Base-by-base conservation (phyloP, 179 eudicot species). In the Drosera spatulata region DNA sequence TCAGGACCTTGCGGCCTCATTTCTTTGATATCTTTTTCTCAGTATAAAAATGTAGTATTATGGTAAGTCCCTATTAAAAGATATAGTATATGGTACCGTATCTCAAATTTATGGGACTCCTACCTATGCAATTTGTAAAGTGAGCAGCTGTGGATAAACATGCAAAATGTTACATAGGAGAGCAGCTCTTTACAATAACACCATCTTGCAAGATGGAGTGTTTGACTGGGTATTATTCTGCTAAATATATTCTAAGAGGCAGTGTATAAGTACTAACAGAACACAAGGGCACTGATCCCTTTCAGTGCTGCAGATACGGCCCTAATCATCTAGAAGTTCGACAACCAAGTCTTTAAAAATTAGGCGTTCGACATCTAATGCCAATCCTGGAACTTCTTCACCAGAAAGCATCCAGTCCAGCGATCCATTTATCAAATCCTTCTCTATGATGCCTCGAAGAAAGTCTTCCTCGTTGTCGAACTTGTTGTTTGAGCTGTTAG, bases 331-430 rank as follows among this genome's bases (percentile, higher is more conserved):
- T 53, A 88, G 69, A 53, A 82, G 79, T 72, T 91, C 91, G 13
- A 50, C 71, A 9, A 91, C 80, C 69, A 88, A 75, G 71, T 91
- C 98, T 72, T 84, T 91, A 67, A 85, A 85, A 43, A 91, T 82
- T 56, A 82, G 67, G 22, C 89, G 77, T 71, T 91, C 96, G 33
- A 88, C 78, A 58, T 84, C 91, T 73, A 91, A 71, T n/a, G 79
- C 87, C 67, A 85, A 41, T n/a, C 79, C 78, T 43, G 98, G 78
- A 66, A 72, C 60, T 67, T 80, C 91, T 43, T 63, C 8, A 43
- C 66, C 61, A 69, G 53, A 69, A 12, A 71, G 71, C 15, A 53
- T 67, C 96, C 95, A 88, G 49, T 71, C 65, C 54, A 67, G 74
- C 43, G 82, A 68, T 62, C 60, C 63, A 56, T 62, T 71, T 59